These are phyloP conservation scores for Cutaneotrichosporon arboriforme DNA, from an alignment of 1,284 basidiomycete genomes.

Conservation along the genomic window DNA sequence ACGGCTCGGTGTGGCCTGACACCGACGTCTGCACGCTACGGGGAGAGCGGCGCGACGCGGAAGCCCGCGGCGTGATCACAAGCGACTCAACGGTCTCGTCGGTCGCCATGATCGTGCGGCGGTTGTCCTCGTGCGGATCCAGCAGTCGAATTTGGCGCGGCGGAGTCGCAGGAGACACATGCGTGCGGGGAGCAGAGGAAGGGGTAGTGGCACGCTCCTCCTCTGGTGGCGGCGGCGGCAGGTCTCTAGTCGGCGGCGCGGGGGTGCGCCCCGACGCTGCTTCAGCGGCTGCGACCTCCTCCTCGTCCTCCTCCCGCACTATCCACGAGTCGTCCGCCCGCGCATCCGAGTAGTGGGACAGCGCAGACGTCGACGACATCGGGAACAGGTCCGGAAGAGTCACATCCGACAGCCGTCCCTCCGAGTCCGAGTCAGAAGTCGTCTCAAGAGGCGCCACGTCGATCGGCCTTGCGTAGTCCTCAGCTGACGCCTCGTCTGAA, in stretches of 20 bases:
- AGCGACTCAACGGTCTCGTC: slow-evolving; percentile 5
- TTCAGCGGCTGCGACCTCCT: not conserved
- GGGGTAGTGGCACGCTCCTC: not conserved
- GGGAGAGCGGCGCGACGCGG: not conserved
- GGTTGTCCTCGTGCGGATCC: not conserved
- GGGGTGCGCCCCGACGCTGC: not conserved
- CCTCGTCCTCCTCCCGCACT: slow-evolving; percentile 1
- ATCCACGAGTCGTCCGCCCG: not conserved
- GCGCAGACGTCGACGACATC: slow-evolving; percentile 8
- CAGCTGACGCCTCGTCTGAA: not conserved
- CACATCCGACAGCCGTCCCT: slow-evolving; percentile 10
- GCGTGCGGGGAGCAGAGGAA: not conserved
- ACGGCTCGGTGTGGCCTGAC: not conserved
- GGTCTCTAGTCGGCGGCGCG: too few relatives aligned
- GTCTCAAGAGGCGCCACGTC: not conserved
- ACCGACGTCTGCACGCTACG: not conserved
- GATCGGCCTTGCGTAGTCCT: not conserved
- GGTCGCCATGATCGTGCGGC: not conserved
- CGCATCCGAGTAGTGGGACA: slow-evolving; percentile 15
- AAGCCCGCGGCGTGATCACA: not conserved
- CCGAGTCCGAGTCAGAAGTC: slow-evolving; percentile 2
- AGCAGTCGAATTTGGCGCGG: not conserved
- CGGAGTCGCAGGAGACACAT: not conserved
- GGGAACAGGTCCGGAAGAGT: slow-evolving; percentile 15
- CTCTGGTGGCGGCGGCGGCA: too few relatives aligned